phyloP scores from a whole-genome alignment of 1,139 yeast genomes.

The Suhomyces choctaworum region DNA sequence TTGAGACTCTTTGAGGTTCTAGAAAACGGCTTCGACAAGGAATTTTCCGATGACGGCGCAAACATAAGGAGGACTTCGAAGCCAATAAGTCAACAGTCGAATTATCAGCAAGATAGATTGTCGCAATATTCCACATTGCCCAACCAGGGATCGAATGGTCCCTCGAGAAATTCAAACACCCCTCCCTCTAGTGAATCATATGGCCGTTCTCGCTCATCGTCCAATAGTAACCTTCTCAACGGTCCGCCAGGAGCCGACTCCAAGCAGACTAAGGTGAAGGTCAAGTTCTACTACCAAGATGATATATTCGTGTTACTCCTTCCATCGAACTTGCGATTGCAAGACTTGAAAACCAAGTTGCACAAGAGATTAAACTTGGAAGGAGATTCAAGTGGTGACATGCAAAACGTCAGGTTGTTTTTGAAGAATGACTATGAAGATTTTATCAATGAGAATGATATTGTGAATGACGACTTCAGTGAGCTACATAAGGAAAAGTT shows the following conservation, averaged over 20 bases:
- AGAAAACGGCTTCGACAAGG: conserved; percentile 61
- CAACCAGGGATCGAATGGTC: conserved; percentile 13
- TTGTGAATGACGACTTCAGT: conserved; percentile 28
- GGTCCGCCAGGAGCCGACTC: conserved; percentile 2
- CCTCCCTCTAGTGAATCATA: conserved; percentile 15
- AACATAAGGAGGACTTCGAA: conserved; percentile 31
- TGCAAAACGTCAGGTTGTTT: conserved; percentile 28
- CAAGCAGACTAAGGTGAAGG: conserved; percentile 50
- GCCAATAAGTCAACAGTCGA: conserved; percentile 44
- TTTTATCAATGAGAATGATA: conserved; percentile 33
- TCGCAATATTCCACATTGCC: conserved; percentile 43
- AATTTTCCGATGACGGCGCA: conserved; percentile 26
- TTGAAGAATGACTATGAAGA: conserved; percentile 47
- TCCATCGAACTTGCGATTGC: conserved; percentile 58
- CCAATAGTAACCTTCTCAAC: conserved; percentile 12
- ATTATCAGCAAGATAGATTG: conserved; percentile 44
- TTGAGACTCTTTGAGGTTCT: conserved; percentile 68
- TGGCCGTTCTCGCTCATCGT: conserved; percentile 16
- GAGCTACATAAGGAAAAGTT: conserved; percentile 26
- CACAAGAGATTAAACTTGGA: conserved; percentile 57
- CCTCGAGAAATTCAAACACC: conserved; percentile 25
- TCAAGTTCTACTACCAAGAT: conserved; percentile 83
- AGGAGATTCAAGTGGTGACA: conserved; percentile 2
- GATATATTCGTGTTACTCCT: conserved; percentile 88
- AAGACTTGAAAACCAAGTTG: conserved; percentile 63